phyloP scores from a whole-genome alignment of 495 filamentous ascomycete species.

The Penicillium robsamsonii region DNA sequence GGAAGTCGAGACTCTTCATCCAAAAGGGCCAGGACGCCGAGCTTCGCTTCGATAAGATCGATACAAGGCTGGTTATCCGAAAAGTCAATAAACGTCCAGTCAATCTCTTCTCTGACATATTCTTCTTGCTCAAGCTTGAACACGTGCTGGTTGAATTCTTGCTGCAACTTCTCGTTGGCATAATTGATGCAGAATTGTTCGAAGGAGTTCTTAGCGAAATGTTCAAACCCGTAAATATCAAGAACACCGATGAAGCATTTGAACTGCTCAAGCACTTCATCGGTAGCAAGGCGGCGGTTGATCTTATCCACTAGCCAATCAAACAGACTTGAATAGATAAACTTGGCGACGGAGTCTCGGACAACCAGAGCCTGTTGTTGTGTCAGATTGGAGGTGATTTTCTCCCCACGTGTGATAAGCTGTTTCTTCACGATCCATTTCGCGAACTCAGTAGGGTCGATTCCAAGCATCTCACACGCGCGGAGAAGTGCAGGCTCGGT shows the following conservation, averaged over 20 bases:
- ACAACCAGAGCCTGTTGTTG: constrained; percentile 94
- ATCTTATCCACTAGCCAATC: constrained; percentile 98
- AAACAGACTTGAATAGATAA: constrained; percentile 96
- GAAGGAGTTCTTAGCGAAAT: constrained; percentile 99
- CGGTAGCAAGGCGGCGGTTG: constrained; percentile 85
- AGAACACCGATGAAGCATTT: constrained; percentile 97
- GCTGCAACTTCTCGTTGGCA: constrained; percentile 98
- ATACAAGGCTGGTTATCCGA: constrained; percentile 99
- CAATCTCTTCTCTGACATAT: constrained; percentile 93
- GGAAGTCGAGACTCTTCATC: constrained; percentile 96
- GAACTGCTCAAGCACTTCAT: constrained; percentile 77
- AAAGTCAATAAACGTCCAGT: constrained; percentile 99
- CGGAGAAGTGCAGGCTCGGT: constrained; percentile 77
- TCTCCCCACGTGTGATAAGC: constrained; percentile 92
- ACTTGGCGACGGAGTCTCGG: constrained; percentile 96
- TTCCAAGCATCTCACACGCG: constrained; percentile 85
- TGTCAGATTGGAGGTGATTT: constrained; percentile 93
- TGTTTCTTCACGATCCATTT: constrained; percentile 99
- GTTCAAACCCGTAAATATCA: constrained; percentile 99
- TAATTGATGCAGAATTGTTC: constrained; percentile 99
- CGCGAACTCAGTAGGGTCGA: constrained; percentile 82
- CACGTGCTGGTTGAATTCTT: constrained; percentile 99
- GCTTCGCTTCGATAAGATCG: constrained; percentile 94
- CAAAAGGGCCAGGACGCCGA: constrained; percentile 87
- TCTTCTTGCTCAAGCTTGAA: constrained; percentile 99